Percentiles rank a stretch among this genome's conserved stretches.
phyloP scores from a whole-genome alignment of 2,329 filamentous ascomycete genomes.

The Aspergillus texensis region DNA sequence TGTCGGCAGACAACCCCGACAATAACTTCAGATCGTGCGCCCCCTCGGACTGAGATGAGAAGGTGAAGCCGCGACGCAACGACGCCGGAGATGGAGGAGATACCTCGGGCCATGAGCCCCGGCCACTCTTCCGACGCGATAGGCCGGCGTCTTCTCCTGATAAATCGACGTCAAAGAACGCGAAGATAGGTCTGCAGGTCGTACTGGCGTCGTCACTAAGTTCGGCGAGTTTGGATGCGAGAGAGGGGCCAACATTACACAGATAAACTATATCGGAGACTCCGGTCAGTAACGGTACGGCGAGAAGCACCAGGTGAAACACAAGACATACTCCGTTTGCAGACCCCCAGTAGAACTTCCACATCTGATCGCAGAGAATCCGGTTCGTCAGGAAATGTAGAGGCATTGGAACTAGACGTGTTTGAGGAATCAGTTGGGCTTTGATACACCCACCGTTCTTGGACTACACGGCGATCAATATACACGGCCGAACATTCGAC shows the following conservation, averaged over 20 bases:
- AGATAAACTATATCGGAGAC: constrained; percentile 50
- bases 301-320: constrained; percentile 17
- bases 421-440: constrained; percentile 30
- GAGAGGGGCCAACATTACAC: constrained; percentile 56
- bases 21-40: constrained; percentile 53
- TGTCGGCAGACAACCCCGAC: constrained; percentile 52
- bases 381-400: constrained; percentile 42
- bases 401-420: constrained; percentile 27
- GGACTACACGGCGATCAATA: constrained; percentile 49
- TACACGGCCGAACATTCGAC: constrained; percentile 49
- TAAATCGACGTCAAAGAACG: constrained; percentile 56
- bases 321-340: constrained; percentile 53
- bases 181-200: constrained; percentile 57
- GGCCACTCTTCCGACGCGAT: constrained; percentile 33
- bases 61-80: constrained; percentile 43
- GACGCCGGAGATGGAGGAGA: constrained; percentile 34
- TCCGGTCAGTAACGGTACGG: constrained; percentile 17
- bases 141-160: constrained; percentile 40
- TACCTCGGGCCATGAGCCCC: constrained; percentile 33
- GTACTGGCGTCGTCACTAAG: constrained; percentile 49
- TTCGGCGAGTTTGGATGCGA: constrained; percentile 56
- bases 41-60: constrained; percentile 48
- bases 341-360: constrained; percentile 52
- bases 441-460: constrained; percentile 48
- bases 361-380: constrained; percentile 52